These are phyloP conservation scores for Veloboletus limbatus DNA, from an alignment of 1,284 basidiomycete genomes.

Conservation along the genomic window DNA sequence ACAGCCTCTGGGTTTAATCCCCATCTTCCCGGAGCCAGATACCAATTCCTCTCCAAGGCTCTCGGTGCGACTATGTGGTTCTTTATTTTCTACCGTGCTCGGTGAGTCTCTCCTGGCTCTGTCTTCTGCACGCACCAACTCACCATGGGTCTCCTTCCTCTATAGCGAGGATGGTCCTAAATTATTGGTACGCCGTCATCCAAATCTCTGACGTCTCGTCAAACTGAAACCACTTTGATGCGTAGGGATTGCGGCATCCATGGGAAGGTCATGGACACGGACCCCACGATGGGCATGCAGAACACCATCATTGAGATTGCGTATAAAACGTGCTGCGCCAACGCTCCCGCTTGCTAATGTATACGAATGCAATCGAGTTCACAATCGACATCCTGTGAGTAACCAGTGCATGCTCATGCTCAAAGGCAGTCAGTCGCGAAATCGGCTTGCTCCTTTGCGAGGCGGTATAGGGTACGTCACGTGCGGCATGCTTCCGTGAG, in stretches of 20 bases:
- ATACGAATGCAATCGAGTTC: slow-evolving; percentile 4
- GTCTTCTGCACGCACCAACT: slow-evolving; percentile 4
- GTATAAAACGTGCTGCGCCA: slow-evolving; percentile 15
- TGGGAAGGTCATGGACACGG: slow-evolving; percentile 52
- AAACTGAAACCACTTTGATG: slow-evolving; percentile 1
- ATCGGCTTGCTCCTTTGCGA: too few relatives aligned
- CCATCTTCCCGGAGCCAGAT: slow-evolving; percentile 74
- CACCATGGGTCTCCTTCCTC: slow-evolving; percentile 6
- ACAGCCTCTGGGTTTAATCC: slow-evolving; percentile 77
- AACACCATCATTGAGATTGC: slow-evolving; percentile 26
- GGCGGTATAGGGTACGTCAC: background rate
- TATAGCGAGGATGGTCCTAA: slow-evolving; percentile 75
- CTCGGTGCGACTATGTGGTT: slow-evolving; percentile 96
- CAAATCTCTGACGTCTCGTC: background rate
- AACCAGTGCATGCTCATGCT: background rate
- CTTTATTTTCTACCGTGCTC: slow-evolving; percentile 93
- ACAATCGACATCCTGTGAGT: background rate
- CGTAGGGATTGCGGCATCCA: slow-evolving; percentile 54
- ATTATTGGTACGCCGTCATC: slow-evolving; percentile 49
- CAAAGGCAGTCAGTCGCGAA: background rate
- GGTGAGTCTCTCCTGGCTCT: slow-evolving; percentile 52
- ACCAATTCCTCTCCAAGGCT: slow-evolving; percentile 78
- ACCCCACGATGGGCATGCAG: slow-evolving; percentile 33
- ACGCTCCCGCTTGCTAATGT: slow-evolving; percentile 10
- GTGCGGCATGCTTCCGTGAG: background rate